Base-by-base conservation (phyloP, 192 early-diverging fungal species). In the Fimicolochytrium jonesii region DNA sequence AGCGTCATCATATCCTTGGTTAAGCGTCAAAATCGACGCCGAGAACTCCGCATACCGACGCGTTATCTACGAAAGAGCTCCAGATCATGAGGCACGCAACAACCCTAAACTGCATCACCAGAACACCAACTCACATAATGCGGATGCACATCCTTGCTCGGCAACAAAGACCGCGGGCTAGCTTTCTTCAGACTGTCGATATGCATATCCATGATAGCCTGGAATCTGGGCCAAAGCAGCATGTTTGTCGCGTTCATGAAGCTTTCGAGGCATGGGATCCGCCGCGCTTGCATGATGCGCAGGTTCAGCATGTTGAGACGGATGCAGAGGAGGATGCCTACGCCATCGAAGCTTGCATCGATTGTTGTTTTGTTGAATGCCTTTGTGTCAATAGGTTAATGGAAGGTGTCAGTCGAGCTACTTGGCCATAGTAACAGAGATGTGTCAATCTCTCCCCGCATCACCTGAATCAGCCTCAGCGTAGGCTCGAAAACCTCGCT, bases 1-100 rank as follows among this genome's bases (percentile, higher is more conserved):
- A 17, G 89, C 86, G 66, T 95, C 92, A 52, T 92, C 85, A 64
- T 90, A 87, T 1, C 88, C 92, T 43, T 90, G 83, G 68, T 96
- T 96, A 29, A 99, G 77, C 3, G 82, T 84, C 6, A 96, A 74
- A n/a, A 99, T 74, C 1, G 96, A 94, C 5, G 92, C 83, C 0
- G 87, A 78, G 66, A 97, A 93, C 71, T 99, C 96, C 1, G 87
- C 92, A 68, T 96, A 99, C 48, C 94, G 77, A 28, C 96, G 77
- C 0, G 85, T 88, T 25, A 93, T 79, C 90, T 91, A 65, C 4
- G 17, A 47, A 49, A 22, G 25, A 17, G 37, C 9, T 39, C 37
- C 37, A 17, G 17, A 17, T 39, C 37, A 39, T 17, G 7, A n/a
- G n/a, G n/a, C n/a, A n/a, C n/a, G n/a, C n/a, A n/a, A n/a, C n/a